A percentile compares a stretch with the other conserved stretches of the same genome.
Evolutionary conservation across 139 green algal species (phyloP).

Genomic region (Chlamydomonas incerta): DNA sequence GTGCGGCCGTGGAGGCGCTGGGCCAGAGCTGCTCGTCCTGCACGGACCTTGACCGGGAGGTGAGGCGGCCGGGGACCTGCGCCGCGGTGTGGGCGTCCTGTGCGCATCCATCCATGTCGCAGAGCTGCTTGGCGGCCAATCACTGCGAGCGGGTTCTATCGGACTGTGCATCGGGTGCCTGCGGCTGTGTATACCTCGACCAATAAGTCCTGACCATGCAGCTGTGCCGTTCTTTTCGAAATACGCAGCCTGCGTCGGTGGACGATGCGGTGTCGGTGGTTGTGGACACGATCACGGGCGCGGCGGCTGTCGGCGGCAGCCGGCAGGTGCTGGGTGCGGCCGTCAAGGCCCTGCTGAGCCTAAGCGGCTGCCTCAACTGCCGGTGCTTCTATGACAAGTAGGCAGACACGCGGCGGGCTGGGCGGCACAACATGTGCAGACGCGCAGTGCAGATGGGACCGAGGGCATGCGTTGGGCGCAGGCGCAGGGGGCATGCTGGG

Average conservation of each 20-base stretch:
- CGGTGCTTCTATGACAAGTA: constrained; percentile 58
- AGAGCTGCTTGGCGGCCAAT: too few species aligned
- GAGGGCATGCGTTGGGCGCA: too few species aligned
- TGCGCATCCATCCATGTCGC: too few species aligned
- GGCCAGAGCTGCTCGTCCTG: constrained; percentile 51
- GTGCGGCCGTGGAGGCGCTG: constrained; percentile 47
- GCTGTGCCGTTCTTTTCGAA: neutral
- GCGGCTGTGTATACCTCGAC: neutral
- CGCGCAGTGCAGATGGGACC: too few species aligned
- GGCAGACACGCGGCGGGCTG: neutral
- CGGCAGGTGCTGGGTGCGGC: constrained; percentile 7
- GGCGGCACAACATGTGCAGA: neutral
- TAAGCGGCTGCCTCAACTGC: constrained; percentile 56
- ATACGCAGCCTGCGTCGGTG: constrained; percentile 1
- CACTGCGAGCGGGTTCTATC: too few species aligned
- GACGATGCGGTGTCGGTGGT: constrained; percentile 36
- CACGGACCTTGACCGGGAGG: constrained; percentile 48
- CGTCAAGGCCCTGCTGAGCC: constrained; percentile 42
- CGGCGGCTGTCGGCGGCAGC: neutral
- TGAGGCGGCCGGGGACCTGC: neutral
- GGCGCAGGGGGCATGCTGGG: too few species aligned
- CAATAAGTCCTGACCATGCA: too few species aligned
- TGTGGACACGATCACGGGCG: constrained; percentile 7
- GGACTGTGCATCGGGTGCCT: too few species aligned
- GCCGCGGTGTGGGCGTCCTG: too few species aligned